Evolutionary conservation across 345 rosid species (phyloP), one percentile per base, ranked within the genome.

Genomic region (Boechera retrofracta): DNA sequence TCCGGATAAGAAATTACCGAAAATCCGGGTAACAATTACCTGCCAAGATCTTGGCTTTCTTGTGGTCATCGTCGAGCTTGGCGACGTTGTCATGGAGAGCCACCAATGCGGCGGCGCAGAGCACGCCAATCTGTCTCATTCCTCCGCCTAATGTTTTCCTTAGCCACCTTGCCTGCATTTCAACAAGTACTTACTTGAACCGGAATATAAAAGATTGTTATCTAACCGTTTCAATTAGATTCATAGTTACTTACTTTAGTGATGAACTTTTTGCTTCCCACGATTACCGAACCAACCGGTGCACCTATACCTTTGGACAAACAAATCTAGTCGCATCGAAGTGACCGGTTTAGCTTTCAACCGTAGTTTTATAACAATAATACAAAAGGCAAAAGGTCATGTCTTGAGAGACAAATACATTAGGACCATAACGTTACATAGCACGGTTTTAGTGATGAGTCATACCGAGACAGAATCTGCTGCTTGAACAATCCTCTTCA

Each of bases 101-200:
- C 36, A 92, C 90, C 54, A 92, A 76, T 29, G 93, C 99, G 2
- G 97, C 96, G 2, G 96, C 92, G 49, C 97, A 92, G 33, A 95
- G 85, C 74, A 90, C 77, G 15, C 99, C 98, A 0, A 89, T 64
- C 81, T 89, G 99, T 79, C 98, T 86, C 99, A 95, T 92, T 64
- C 98, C 98, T 26, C 99, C 99, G 21, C 98, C 99, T 74, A 92
- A 76, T 64, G 99, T 91, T 79, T 95, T 95, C 82, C 96, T 83
- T 33, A 95, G 84, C 77, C 84, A 84, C 85, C 85, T 88, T 67
- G 99, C 97, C 99, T 92, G n/a, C 60, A 53, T 48, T 75, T 33
- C 11, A 53, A 7, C 16, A 69, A 54, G 21, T 18, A 11, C 36
- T 21, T 70, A 70, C 67, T 53, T 32, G 47, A 62, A 79, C 74